Conservation (phyloP, 1,139 yeast genomes). For the Candida glucosophila region DNA sequence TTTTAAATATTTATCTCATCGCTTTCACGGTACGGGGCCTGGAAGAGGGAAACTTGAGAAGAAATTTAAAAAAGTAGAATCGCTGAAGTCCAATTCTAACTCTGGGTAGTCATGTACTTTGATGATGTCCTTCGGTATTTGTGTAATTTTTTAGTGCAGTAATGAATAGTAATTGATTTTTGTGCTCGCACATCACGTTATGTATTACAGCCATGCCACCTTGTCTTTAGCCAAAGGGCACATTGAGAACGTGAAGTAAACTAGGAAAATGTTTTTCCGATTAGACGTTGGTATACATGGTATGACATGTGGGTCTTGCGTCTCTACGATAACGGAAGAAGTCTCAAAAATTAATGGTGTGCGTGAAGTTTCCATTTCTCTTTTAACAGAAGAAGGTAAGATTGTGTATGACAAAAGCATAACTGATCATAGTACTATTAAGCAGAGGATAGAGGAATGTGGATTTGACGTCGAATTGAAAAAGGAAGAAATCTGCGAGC, state of each 20-base stretch:
- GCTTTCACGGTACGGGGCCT: slow-evolving; percentile 62
- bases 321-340: slow-evolving; percentile 21
- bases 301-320: slow-evolving; percentile 35
- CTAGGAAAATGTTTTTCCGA: no score
- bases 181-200: no score
- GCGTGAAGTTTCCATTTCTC: slow-evolving; percentile 19
- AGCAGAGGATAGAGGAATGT: neutral
- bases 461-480: neutral
- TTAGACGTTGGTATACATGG: slow-evolving; percentile 18
- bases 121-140: no score
- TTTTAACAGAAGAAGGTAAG: slow-evolving; percentile 29
- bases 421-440: slow-evolving; percentile 3
- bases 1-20: slow-evolving; percentile 74
- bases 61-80: slow-evolving; percentile 3
- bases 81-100: no score
- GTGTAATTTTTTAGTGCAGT: no score
- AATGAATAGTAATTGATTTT: no score
- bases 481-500: no score
- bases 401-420: slow-evolving; percentile 9
- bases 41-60: slow-evolving; percentile 7
- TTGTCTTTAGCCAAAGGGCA: no score
- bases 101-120: no score
- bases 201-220: no score
- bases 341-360: slow-evolving; percentile 17
- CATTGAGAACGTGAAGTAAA: no score